Base-by-base conservation (phyloP, 805 yeast genomes). In the Zygosaccharomyces siamensis region DNA sequence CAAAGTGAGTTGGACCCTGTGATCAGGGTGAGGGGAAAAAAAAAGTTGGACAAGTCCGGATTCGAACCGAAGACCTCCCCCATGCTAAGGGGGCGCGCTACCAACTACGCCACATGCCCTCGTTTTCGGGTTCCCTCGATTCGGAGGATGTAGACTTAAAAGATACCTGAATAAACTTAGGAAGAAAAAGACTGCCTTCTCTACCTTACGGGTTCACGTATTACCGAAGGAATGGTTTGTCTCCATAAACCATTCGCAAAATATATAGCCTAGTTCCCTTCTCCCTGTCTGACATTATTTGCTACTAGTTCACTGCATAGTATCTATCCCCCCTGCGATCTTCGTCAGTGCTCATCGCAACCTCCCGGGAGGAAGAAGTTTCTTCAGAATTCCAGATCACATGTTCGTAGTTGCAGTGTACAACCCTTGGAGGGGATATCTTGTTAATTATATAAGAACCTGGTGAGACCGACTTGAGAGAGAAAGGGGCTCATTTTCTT, bases 71-170 rank as follows among this genome's bases (percentile, higher is more conserved):
- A 41, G 44, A 30, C 44, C 44, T 30, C 44, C 37, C 44, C 44
- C 44, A 40, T 40, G 43, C 43, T 40, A 40, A 40, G 43, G 43
- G 43, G 43, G 43, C 43, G 43, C 43, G 43, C 43, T 40, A 40
- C 43, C 43, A 40, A 40, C 43, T 40, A 40, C 43, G 43, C 36
- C 44, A 30, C 44, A 41, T 41, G 44, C 36, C 44, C 20, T 18
- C 20, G 20, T n/a, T n/a, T n/a, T n/a, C n/a, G n/a, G n/a, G n/a
- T n/a, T n/a, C n/a, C n/a, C n/a, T n/a, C n/a, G n/a, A n/a, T n/a
- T n/a, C n/a, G n/a, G n/a, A n/a, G 20, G 20, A 18, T 18, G 20
- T 18, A 18, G 3, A 18, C 20, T 18, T 18, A 18, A 18, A 18
- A 18, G 20, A 3, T 18, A 18, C 20, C 20, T 18, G 20, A 18